Base-by-base conservation (phyloP, 2,329 filamentous ascomycete species). In the Pseudogymnoascus sp. region DNA sequence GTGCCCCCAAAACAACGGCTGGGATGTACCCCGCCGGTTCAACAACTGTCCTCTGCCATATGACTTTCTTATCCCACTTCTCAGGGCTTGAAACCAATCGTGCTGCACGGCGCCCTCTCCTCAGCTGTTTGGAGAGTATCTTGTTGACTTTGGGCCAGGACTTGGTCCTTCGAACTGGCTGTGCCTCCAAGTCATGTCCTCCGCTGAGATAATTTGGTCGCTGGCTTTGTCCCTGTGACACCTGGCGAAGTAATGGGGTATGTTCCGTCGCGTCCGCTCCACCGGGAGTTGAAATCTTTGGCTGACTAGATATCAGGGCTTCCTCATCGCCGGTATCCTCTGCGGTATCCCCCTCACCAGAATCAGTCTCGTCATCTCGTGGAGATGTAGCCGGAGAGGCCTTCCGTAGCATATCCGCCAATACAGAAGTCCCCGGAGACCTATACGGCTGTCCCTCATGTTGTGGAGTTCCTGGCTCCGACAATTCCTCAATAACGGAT, bases 1-100 rank as follows among this genome's bases (percentile, higher is more conserved):
- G 79, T 25, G 96, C 76, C 0, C 94, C 94, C 0, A 99, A 84
- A 66, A 96, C 82, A 1, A 97, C 93, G 2, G 93, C 89, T 1
- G 94, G 94, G 14, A 97, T 72, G 66, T 87, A 88, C 57, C 84
- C 85, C 16, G 84, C 76, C 0, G 92, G 90, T 38, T 85, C 79
- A 9, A 91, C 73, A 2, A 95, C 74, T 0, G 79, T 81, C 47
- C 82, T 81, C 38, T 83, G 73, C 79, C 86, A 87, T 6, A 96
- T 78, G 0, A 81, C 76, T 66, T 80, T 81, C 61, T 78, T 79
- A 71, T 93, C 79, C 89, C 92, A 97, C 20, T 78, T 79, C 66
- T 87, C 88, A 0, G 89, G 88, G 67, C 86, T 84, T 2, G 79
- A 71, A 5, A 82, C 68, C 66, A 39, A 68, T 60, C 47, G 65